Base-by-base conservation (phyloP, 2,329 filamentous ascomycete genomes). In the Xylariaceae sp. region DNA sequence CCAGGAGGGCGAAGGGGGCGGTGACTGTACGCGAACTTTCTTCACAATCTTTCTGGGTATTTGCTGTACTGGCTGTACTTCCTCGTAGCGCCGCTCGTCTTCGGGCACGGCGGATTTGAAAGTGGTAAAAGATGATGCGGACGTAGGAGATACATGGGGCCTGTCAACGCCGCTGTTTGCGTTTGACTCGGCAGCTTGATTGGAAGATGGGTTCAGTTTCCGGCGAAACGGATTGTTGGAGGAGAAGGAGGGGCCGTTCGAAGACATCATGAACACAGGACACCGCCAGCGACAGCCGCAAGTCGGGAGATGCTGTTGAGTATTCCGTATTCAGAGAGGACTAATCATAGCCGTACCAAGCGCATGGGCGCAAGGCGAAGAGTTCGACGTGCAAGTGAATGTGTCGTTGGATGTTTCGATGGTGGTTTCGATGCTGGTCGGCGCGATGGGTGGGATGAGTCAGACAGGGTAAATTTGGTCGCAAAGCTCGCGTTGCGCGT, bases 1-100 rank as follows among this genome's bases (percentile, higher is more conserved):
- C 10, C 81, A 81, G n/a, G 81, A 79, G 2, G 84, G 83, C n/a
- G 81, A 79, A 2, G 84, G 83, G 60, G 83, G 84, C 55, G 85
- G 85, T 48, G 84, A 86, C 69, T 86, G 80, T 7, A 88, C 82
- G 68, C 86, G 83, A 61, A 89, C 87, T 68, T 83, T 88, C 74
- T 88, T 88, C 60, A 82, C 78, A 45, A 83, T 77, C 76, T 81
- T 89, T 71, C 70, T 71, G 7, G 70, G 71, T 56, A 66, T 68
- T 49, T 64, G 59, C 53, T 68, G 67, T 48, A 68, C 56, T 2
- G 69, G 53, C 18, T 61, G 64, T 73, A 4, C 37, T 41, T 80
- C 65, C 7, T 64, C 64, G 39, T 59, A 59, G 15, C 34, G 61
- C 45, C 68, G 58, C 72, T 76, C 64, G 68, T 73, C 44, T 61